Conservation (phyloP, 352 stramenopile species). For the Phytopythium litorale region DNA sequence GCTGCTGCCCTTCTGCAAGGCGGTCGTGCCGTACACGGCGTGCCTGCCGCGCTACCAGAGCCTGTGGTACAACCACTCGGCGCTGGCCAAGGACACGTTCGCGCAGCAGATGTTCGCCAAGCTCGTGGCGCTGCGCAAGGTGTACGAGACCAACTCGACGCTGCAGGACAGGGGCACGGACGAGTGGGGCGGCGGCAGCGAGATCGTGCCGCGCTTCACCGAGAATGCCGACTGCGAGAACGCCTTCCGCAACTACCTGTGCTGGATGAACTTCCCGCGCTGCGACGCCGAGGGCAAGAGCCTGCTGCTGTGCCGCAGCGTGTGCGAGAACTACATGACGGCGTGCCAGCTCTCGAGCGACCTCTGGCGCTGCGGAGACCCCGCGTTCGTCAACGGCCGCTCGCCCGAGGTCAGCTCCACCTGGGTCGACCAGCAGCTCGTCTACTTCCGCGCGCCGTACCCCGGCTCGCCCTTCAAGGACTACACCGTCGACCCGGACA, state of each 20-base stretch:
- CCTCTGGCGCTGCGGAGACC: slow-evolving; percentile 85
- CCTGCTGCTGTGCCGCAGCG: slow-evolving; percentile 82
- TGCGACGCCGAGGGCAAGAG: slow-evolving; percentile 82
- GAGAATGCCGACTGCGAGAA: slow-evolving; percentile 88
- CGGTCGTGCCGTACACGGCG: slow-evolving; percentile 67
- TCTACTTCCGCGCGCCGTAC: slow-evolving; percentile 79
- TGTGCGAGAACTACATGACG: slow-evolving; percentile 91
- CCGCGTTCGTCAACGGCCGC: slow-evolving; percentile 67
- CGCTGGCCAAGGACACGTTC: slow-evolving; percentile 70
- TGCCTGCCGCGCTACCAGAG: slow-evolving; percentile 69
- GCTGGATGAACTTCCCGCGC: slow-evolving; percentile 90
- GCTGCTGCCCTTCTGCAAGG: slow-evolving; percentile 65
- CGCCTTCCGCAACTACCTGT: slow-evolving; percentile 89
- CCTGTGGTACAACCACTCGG: slow-evolving; percentile 76
- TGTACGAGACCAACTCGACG: slow-evolving; percentile 62
- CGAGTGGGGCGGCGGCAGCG: slow-evolving; percentile 55
- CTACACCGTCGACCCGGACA: slow-evolving; percentile 66
- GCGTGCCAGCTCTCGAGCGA: slow-evolving; percentile 79
- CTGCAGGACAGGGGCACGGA: slow-evolving; percentile 55
- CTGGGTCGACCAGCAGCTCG: slow-evolving; percentile 53
- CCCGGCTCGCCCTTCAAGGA: slow-evolving; percentile 77
- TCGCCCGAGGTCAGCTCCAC: slow-evolving; percentile 55
- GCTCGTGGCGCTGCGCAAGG: slow-evolving; percentile 49
- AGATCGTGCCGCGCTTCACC: slow-evolving; percentile 73
- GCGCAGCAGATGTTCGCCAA: slow-evolving; percentile 65